Percentiles rank a stretch among this genome's conserved stretches.
These are phyloP conservation scores for Gentiana dahurica DNA, from an alignment of 257 asterid genomes.

Conservation along the genomic window DNA sequence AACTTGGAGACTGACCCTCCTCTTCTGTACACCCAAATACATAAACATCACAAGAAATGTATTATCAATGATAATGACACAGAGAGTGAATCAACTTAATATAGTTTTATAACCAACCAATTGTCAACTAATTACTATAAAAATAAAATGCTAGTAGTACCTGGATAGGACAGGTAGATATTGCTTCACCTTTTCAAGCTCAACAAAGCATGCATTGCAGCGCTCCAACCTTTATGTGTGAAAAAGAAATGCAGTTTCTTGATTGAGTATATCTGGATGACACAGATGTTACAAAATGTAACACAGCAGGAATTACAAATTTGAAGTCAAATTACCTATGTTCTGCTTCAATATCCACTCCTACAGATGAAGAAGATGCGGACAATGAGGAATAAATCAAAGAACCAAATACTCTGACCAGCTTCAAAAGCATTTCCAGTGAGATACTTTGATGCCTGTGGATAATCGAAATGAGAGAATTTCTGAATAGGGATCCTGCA, in stretches of 20 bases:
- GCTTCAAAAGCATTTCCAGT: slow-evolving; percentile 70
- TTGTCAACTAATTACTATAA: slow-evolving; percentile 5
- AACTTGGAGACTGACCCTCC: slow-evolving; percentile 89
- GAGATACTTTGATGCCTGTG: slow-evolving; percentile 85
- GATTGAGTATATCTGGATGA: slow-evolving; percentile 6
- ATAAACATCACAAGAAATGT: neutral
- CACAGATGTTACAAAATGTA: neutral
- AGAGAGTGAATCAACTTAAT: too few species aligned
- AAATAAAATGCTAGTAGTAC: slow-evolving; percentile 21
- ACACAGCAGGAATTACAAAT: neutral
- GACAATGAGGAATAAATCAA: slow-evolving; percentile 74
- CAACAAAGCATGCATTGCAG: slow-evolving; percentile 75
- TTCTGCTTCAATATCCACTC: slow-evolving; percentile 97
- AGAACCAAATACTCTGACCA: slow-evolving; percentile 89
- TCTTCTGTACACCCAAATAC: slow-evolving; percentile 40
- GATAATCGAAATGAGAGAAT: slow-evolving; percentile 3
- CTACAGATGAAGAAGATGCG: slow-evolving; percentile 68
- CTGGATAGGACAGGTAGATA: slow-evolving; percentile 64
- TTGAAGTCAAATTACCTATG: slow-evolving; percentile 45
- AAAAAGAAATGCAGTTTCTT: slow-evolving; percentile 14
- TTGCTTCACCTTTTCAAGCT: slow-evolving; percentile 80
- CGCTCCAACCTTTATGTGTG: slow-evolving; percentile 69
- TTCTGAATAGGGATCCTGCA: too few species aligned
- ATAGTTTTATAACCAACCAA: neutral
- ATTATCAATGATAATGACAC: too few species aligned